Evolutionary conservation across 176 grass and related monocot species (phyloP), one percentile per base, ranked within the genome.

Genomic region (Phoenix dactylifera): DNA sequence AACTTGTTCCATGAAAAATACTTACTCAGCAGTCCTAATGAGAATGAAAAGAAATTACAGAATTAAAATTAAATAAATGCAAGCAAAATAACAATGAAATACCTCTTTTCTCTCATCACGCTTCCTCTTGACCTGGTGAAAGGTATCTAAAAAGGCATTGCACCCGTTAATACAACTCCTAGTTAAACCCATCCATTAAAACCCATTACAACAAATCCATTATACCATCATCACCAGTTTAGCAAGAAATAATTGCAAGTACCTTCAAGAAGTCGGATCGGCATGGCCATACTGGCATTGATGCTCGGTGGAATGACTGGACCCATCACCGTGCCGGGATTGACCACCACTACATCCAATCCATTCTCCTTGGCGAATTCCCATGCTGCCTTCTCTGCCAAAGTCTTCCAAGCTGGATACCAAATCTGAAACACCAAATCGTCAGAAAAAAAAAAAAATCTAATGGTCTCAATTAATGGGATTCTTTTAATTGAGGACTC

Each of bases 351-450:
- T 25, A 92, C 76, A 72, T 98, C 87, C 17, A 92, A 28, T 1
- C 73, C 64, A 7, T 91, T 91, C 78, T 88, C 87, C 67, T 92
- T 78, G 39, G 93, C 87, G 51, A 97, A 97, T 67, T 83, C 80
- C 81, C 93, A 97, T 63, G 87, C 84, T 0, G 76, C 93, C 66
- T 92, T 85, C 84, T 97, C 93, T 23, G 87, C 93, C 55, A 98
- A 23, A 12, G 93, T 63, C 68, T 98, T 98, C 0, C 84, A 98
- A 58, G 65, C 76, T 62, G 93, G 84, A 77, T 98, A 98, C 93
- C 93, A 92, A 26, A 98, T 26, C 93, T 91, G 64, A 26, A 26
- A 17, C 55, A 67, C 9, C 71, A 16, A 25, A 39, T 39, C 9
- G 7, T 39, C 10, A 39, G 1, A 5, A 1, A 26, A 28, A 30